Evolutionary conservation across 164 flowering plant genomes (phyloP).

Genomic region (Annona cherimola): DNA sequence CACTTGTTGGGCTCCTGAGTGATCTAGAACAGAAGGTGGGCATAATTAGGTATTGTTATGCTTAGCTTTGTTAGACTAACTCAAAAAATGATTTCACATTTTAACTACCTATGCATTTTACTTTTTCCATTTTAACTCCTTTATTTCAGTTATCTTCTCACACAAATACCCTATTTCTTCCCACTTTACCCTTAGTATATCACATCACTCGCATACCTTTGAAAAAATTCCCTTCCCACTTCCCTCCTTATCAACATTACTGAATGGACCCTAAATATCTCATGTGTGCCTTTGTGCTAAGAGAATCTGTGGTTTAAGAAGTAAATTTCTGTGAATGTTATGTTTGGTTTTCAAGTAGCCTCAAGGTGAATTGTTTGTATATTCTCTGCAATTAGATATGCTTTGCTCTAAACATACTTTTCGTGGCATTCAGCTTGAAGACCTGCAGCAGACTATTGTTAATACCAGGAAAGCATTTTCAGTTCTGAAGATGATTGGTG

Average conservation of each 20-base stretch:
- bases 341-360: background rate
- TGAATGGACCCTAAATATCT: background rate
- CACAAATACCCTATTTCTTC: too few species aligned
- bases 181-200: background rate
- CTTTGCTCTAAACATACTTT: background rate
- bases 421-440: slow-evolving; percentile 72
- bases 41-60: background rate
- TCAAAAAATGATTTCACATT: too few species aligned
- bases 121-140: too few species aligned
- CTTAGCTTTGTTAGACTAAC: too few species aligned
- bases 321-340: background rate
- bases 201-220: background rate
- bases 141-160: too few species aligned
- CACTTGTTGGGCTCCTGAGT: slow-evolving; percentile 48
- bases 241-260: too few species aligned
- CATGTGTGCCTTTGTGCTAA: background rate
- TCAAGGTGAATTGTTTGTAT: background rate
- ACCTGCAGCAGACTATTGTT: slow-evolving; percentile 58
- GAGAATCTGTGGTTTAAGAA: background rate
- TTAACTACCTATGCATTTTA: too few species aligned
- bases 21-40: slow-evolving; percentile 89
- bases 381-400: background rate
- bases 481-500: slow-evolving; percentile 44
- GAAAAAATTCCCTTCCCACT: too few species aligned
- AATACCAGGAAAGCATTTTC: slow-evolving; percentile 64